phyloP scores from a whole-genome alignment of 495 filamentous ascomycete species.

The Amphirosellinia nigrospora region DNA sequence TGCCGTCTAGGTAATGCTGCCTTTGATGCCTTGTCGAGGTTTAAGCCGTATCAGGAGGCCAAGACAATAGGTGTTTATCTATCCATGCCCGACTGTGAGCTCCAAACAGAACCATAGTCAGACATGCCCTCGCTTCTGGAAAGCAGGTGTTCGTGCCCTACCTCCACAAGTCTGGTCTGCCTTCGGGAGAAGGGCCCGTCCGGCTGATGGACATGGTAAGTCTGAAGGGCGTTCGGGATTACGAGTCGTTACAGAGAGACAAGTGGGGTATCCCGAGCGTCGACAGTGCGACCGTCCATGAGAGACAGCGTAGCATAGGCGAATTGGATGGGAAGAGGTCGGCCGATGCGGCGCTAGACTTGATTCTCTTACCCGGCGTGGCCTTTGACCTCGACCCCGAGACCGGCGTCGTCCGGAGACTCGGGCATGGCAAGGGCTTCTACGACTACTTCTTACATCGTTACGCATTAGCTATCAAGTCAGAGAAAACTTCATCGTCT shows the following conservation, averaged over 20 bases:
- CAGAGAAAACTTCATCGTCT: constrained; percentile 43
- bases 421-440: constrained; percentile 96
- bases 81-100: constrained; percentile 87
- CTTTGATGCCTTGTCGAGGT: constrained; percentile 60
- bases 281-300: constrained; percentile 61
- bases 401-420: constrained; percentile 63
- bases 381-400: constrained; percentile 74
- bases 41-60: constrained; percentile 68
- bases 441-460: constrained; percentile 90
- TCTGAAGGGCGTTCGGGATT: constrained; percentile 74
- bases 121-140: constrained; percentile 74
- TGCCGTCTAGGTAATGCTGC: constrained; percentile 60
- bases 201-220: constrained; percentile 94
- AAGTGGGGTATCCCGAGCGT: constrained; percentile 92
- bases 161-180: constrained; percentile 65
- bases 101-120: constrained; percentile 82
- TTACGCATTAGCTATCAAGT: constrained; percentile 59
- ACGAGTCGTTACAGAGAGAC: constrained; percentile 74
- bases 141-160: constrained; percentile 94
- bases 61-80: constrained; percentile 83
- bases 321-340: constrained; percentile 53
- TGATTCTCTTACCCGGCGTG: constrained; percentile 92
- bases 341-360: constrained; percentile 65
- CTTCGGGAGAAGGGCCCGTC: constrained; percentile 52
- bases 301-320: constrained; percentile 73